These are phyloP conservation scores for Parafenestella ontariensis DNA, from an alignment of 2,329 filamentous ascomycete species.

Conservation along the genomic window DNA sequence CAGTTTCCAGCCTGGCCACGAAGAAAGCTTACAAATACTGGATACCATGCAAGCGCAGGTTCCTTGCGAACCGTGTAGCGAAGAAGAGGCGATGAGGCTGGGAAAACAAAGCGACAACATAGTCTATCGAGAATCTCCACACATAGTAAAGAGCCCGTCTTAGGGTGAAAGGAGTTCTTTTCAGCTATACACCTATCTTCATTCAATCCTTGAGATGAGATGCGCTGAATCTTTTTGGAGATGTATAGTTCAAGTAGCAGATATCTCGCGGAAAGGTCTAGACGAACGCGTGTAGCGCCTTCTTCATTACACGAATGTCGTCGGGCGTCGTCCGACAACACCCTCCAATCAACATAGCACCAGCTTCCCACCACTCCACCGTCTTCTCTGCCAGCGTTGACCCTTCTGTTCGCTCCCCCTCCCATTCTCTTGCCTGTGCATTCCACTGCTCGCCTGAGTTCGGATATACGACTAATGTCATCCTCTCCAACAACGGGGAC, in stretches of 20 bases:
- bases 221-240: too few relatives aligned
- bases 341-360: constrained; percentile 55
- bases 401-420: constrained; percentile 34
- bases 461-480: constrained; percentile 51
- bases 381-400: constrained; percentile 35
- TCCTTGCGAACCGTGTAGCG: too few relatives aligned
- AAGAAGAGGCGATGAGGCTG: too few relatives aligned
- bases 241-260: too few relatives aligned
- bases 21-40: not conserved
- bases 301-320: constrained; percentile 47
- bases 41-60: too few relatives aligned
- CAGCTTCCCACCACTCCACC: constrained; percentile 43
- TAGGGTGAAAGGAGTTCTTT: too few relatives aligned
- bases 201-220: too few relatives aligned
- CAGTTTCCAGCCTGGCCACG: not conserved
- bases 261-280: too few relatives aligned
- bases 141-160: too few relatives aligned
- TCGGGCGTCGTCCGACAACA: constrained; percentile 56
- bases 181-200: too few relatives aligned
- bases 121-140: too few relatives aligned
- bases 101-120: too few relatives aligned
- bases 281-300: constrained; percentile 22
- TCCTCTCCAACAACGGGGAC: constrained; percentile 35
- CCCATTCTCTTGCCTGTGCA: constrained; percentile 49
- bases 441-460: constrained; percentile 59